Base-by-base conservation (phyloP, 2,329 filamentous ascomycete species). In the Penicillium olsonii region DNA sequence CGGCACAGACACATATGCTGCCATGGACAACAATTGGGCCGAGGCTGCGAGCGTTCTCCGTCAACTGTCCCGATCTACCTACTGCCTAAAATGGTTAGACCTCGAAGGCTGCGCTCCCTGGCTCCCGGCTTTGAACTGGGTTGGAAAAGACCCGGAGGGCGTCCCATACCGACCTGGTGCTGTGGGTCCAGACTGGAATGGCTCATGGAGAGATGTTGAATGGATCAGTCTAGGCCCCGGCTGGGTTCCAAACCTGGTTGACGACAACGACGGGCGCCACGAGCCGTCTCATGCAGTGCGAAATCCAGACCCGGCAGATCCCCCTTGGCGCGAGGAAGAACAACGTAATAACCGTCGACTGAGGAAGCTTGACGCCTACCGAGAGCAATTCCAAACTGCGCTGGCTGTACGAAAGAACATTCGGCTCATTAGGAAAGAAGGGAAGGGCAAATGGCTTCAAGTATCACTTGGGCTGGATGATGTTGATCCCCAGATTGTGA, bases 71-170 rank as follows among this genome's bases (percentile, higher is more conserved):
- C 69, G 74, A 38, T 74, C 75, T 37, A 80, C 82, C 0, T 81
- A 84, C 56, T 81, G 80, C 37, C 70, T 86, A 2, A 75, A 78
- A 57, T 85, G 81, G 81, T 73, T 86, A 2, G 83, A 85, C 57
- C 68, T 86, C 1, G 80, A 84, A 62, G 82, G 83, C 8, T 86
- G 83, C 58, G 66, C 64, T 3, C 68, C 73, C 18, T 85, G 83
- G 83, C 60, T 79, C 26, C 69, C 72, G 14, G 80, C 82, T 0
- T 62, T 85, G 24, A 73, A 65, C 20, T 80, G 74, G 72, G 67
- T 65, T 10, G 64, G 66, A 5, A 50, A 49, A 14, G 65, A 62
- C 3, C 58, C 64, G 3, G 48, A 66, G 20, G 67, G 65, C 3
- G 53, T 63, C 14, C 49, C 60, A 8, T 63, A 63, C 15, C 45